A percentile compares a stretch with the other conserved stretches of the same genome.
phyloP scores from a whole-genome alignment of 164 flowering plant species.

The Umbellularia californica region DNA sequence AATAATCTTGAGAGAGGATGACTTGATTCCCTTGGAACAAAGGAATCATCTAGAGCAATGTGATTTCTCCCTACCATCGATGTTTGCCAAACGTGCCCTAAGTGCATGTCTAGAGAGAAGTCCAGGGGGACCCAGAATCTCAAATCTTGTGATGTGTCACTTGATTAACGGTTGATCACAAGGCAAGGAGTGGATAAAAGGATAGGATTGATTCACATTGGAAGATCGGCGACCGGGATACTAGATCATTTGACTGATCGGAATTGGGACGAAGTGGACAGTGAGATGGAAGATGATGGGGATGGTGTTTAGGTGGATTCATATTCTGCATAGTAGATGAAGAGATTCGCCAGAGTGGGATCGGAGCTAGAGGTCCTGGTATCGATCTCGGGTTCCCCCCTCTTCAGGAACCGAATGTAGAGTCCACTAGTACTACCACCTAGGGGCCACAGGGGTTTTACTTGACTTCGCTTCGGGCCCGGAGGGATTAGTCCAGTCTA shows the following conservation, averaged over 20 bases:
- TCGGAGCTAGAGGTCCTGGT: too few relatives aligned
- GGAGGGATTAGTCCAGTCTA: too few relatives aligned
- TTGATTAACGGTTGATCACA: constrained; percentile 11
- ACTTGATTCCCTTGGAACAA: too few relatives aligned
- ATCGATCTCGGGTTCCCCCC: too few relatives aligned
- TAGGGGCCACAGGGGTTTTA: too few relatives aligned
- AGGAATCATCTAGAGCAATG: too few relatives aligned
- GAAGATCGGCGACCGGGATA: constrained; percentile 36
- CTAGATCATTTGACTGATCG: constrained; percentile 24
- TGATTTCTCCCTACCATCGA: too few relatives aligned
- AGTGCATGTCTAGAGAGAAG: constrained; percentile 48
- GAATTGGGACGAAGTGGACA: constrained; percentile 3
- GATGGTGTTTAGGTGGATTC: constrained; percentile 6
- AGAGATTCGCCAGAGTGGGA: background rate
- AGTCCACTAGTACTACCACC: too few relatives aligned
- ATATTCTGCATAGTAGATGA: background rate
- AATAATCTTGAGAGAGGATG: too few relatives aligned
- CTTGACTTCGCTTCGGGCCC: too few relatives aligned
- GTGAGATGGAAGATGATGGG: background rate
- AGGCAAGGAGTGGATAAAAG: background rate
- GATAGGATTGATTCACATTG: constrained; percentile 19
- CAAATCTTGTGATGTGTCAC: constrained; percentile 24
- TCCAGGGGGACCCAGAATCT: constrained; percentile 48
- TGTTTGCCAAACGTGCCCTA: too few relatives aligned
- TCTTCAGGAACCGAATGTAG: too few relatives aligned